Conservation (phyloP, 495 filamentous ascomycete genomes). For the Corynascus novoguineensis region DNA sequence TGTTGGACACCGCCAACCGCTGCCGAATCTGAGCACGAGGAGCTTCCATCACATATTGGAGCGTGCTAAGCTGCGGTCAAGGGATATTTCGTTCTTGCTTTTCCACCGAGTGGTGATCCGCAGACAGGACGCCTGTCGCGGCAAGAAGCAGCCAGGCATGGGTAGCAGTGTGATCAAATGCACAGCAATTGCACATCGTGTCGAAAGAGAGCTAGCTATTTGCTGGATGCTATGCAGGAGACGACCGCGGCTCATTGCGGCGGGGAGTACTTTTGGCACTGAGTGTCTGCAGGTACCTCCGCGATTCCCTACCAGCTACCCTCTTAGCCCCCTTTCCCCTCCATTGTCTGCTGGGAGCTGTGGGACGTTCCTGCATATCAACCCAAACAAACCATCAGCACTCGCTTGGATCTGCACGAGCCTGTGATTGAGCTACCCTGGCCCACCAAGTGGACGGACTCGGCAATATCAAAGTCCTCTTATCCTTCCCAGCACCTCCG, state of each 20-base stretch:
- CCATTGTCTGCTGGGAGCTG: conserved; percentile 13
- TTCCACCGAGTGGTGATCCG: neutral
- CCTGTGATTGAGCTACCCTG: neutral
- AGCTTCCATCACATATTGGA: too few relatives aligned
- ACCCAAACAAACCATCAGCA: conserved; percentile 4
- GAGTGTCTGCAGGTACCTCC: conserved; percentile 30
- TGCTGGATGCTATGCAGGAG: too few relatives aligned
- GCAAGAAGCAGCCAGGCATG: neutral
- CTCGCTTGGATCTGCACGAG: conserved; percentile 4
- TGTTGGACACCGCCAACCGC: neutral
- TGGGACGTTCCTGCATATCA: conserved; percentile 24
- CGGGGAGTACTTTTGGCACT: conserved; percentile 28
- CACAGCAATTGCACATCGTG: neutral
- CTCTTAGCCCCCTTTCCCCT: conserved; percentile 18
- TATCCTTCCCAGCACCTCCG: conserved; percentile 1
- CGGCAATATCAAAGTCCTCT: neutral
- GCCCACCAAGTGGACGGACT: neutral
- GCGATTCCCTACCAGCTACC: too few relatives aligned
- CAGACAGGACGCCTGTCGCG: neutral
- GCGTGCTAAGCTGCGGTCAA: neutral
- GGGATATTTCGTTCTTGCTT: neutral
- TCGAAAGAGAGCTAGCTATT: too few relatives aligned
- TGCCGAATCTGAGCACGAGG: too few relatives aligned
- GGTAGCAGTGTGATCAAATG: conserved; percentile 4
- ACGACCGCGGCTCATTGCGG: too few relatives aligned